These are phyloP conservation scores for Globisporangium rhizosaccharum DNA, from an alignment of 352 stramenopile species.

Conservation along the genomic window DNA sequence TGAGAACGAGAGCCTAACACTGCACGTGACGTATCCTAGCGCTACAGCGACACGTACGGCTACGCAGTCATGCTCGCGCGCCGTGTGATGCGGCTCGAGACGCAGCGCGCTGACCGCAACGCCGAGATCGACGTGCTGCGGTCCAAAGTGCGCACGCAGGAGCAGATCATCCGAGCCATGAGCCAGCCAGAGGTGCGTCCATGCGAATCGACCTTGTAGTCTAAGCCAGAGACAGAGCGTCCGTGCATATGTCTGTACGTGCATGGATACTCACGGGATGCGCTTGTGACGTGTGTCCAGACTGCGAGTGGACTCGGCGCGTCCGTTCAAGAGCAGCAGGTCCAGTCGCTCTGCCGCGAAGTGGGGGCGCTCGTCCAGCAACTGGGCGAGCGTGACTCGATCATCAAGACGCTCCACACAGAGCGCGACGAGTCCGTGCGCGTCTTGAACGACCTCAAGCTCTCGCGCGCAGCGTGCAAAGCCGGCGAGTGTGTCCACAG, in stretches of 20 bases:
- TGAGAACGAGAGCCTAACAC: neutral
- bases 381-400: conserved; percentile 42
- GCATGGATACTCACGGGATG: neutral
- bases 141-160: conserved; percentile 43
- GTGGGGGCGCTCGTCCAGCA: conserved; percentile 51
- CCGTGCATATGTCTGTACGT: conserved; percentile 8
- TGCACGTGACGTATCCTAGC: conserved; percentile 15
- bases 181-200: conserved; percentile 32
- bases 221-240: neutral
- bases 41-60: conserved; percentile 68
- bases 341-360: conserved; percentile 55
- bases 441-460: conserved; percentile 38
- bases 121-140: conserved; percentile 41
- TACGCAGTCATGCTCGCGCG: conserved; percentile 42
- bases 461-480: conserved; percentile 18
- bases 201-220: too few species aligned
- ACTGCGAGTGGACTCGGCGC: conserved; percentile 1
- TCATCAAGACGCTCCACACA: conserved; percentile 51
- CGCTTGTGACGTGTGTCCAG: neutral
- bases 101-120: conserved; percentile 25
- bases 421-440: conserved; percentile 40
- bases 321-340: conserved; percentile 37
- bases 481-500: neutral
- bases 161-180: conserved; percentile 50
- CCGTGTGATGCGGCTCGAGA: conserved; percentile 41